Evolutionary conservation across 2,329 filamentous ascomycete genomes (phyloP).

Genomic region (Botrytis tulipae): DNA sequence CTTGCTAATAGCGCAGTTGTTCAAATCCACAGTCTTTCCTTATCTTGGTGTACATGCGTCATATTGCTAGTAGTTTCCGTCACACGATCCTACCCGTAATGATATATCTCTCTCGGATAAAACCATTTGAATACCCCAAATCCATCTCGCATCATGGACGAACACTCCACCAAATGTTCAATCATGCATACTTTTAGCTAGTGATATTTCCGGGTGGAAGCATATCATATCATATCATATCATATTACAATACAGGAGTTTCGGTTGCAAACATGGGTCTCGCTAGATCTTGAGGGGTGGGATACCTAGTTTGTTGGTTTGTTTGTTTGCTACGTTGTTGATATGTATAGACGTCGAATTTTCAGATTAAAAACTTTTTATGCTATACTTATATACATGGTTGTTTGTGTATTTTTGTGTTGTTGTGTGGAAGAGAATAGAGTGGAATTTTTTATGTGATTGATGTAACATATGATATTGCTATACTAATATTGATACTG

Average conservation of each 20-base stretch:
- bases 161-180: not conserved
- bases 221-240: not conserved
- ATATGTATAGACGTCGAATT: not conserved
- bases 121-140: not conserved
- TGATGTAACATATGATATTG: no score
- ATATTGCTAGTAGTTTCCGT: not conserved
- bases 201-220: not conserved
- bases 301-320: not conserved
- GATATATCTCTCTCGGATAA: not conserved
- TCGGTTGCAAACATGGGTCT: slow-evolving; percentile 2
- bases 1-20: not conserved
- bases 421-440: not conserved
- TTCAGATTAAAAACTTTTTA: not conserved
- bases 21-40: not conserved
- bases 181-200: not conserved
- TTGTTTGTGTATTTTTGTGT: not conserved
- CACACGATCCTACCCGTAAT: not conserved
- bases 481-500: not conserved
- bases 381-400: no score
- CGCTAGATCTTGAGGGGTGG: not conserved
- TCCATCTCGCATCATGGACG: not conserved
- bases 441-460: not conserved
- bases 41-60: not conserved
- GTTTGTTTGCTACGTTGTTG: not conserved
- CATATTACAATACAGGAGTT: slow-evolving; percentile 4